phyloP scores from a whole-genome alignment of 2,329 filamentous ascomycete genomes.

The Alternaria viburni region DNA sequence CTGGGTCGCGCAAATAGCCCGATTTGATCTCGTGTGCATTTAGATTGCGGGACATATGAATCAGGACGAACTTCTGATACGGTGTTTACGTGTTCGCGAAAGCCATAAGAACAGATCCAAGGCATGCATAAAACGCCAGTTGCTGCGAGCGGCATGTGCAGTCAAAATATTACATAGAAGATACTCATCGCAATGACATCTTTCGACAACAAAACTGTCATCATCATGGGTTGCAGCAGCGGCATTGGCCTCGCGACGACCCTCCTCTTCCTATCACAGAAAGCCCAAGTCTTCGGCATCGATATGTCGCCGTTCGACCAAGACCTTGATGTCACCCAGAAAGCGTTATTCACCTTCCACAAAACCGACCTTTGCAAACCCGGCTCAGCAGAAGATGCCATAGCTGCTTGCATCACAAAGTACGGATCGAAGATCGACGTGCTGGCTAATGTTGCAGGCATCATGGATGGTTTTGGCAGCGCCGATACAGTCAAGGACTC shows the following conservation, averaged over 20 bases:
- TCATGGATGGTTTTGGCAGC: slow-evolving; percentile 51
- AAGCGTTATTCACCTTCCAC: slow-evolving; percentile 23
- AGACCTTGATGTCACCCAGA: neutral
- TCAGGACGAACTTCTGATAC: neutral
- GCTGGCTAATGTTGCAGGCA: slow-evolving; percentile 54
- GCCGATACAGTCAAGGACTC: slow-evolving; percentile 48
- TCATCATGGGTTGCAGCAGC: slow-evolving; percentile 33
- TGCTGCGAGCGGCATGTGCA: neutral
- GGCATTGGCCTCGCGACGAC: slow-evolving; percentile 35
- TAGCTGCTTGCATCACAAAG: slow-evolving; percentile 22
- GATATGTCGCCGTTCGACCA: slow-evolving; percentile 26
- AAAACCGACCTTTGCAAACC: slow-evolving; percentile 21
- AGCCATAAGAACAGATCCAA: neutral
- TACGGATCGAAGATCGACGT: slow-evolving; percentile 42
- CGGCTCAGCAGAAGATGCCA: slow-evolving; percentile 17
- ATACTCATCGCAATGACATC: slow-evolving; percentile 4
- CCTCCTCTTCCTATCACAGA: slow-evolving; percentile 21
- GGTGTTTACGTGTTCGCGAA: neutral
- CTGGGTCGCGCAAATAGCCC: neutral
- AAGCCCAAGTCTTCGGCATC: slow-evolving; percentile 32
- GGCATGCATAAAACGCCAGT: neutral
- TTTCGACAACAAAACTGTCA: slow-evolving; percentile 14
- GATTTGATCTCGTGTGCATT: neutral
- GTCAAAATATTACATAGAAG: neutral
- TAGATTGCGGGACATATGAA: neutral